Conservation (phyloP, 768 basidiomycete species). For the Trametes elegans region DNA sequence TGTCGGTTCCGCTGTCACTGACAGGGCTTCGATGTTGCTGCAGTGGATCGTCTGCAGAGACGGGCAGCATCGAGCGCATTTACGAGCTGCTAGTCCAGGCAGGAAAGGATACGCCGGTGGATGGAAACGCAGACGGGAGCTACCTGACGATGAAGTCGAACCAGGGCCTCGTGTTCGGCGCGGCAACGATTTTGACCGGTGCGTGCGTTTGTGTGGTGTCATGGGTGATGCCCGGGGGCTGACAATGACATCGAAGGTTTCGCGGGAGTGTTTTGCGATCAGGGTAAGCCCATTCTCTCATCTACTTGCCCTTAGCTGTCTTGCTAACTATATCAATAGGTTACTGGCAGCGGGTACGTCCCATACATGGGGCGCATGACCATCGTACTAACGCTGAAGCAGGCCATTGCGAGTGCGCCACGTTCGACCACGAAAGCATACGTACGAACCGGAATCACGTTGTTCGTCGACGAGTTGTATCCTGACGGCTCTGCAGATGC, state of each 20-base stretch:
- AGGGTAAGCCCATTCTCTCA: constrained; percentile 32
- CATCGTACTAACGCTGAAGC: background rate
- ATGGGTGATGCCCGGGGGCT: too few species aligned
- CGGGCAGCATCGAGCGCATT: constrained; percentile 40
- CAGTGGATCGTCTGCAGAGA: constrained; percentile 25
- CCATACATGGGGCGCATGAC: background rate
- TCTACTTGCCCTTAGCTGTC: background rate
- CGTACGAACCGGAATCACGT: constrained; percentile 27
- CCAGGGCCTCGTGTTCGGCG: constrained; percentile 29
- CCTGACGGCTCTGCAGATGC: constrained; percentile 36
- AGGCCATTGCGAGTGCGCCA: constrained; percentile 53
- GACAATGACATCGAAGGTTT: too few species aligned
- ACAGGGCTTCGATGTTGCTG: too few species aligned
- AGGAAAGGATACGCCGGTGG: constrained; percentile 42
- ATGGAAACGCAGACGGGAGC: constrained; percentile 48
- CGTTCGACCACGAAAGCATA: constrained; percentile 51
- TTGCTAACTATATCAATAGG: constrained; percentile 28
- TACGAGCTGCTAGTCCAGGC: constrained; percentile 50
- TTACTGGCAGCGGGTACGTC: constrained; percentile 51
- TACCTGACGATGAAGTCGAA: constrained; percentile 57
- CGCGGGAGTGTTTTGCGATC: constrained; percentile 49
- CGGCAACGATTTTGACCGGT: constrained; percentile 27
- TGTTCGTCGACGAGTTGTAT: too few species aligned
- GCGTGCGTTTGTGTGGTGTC: background rate
- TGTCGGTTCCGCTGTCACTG: too few species aligned